Percentiles rank a stretch among this genome's conserved stretches.
phyloP scores from a whole-genome alignment of 2,329 filamentous ascomycete species.

The Torrubiella hemipterigena region DNA sequence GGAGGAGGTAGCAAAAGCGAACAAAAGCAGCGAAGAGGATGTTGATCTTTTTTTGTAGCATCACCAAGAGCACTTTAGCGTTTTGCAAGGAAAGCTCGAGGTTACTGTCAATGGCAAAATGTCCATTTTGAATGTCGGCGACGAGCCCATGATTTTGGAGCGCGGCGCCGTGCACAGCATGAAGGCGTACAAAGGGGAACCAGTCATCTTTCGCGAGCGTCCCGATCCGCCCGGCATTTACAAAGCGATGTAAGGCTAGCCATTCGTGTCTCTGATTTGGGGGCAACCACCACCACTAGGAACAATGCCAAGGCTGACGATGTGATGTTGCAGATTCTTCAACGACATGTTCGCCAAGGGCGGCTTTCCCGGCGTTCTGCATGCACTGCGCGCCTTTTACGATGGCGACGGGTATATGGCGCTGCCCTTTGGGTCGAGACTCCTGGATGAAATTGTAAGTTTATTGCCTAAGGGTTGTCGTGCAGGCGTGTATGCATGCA shows the following conservation, averaged over 20 bases:
- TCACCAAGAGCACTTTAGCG: slow-evolving; percentile 4
- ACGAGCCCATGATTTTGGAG: slow-evolving; percentile 1
- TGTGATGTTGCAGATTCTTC: slow-evolving; percentile 6
- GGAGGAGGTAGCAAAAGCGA: neutral
- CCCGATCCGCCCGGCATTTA: slow-evolving; percentile 5
- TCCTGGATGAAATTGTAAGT: slow-evolving; percentile 5
- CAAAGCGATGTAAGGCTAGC: slow-evolving; percentile 6
- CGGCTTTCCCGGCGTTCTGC: slow-evolving; percentile 3
- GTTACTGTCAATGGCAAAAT: slow-evolving; percentile 4
- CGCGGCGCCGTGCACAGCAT: slow-evolving; percentile 6
- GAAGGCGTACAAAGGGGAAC: slow-evolving; percentile 5
- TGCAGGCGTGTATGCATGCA: no score
- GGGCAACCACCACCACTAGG: no score
- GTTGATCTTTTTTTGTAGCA: slow-evolving; percentile 1
- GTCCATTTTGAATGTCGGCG: slow-evolving; percentile 4
- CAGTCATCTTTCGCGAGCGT: slow-evolving; percentile 3
- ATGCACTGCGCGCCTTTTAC: slow-evolving; percentile 4
- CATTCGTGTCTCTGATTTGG: no score
- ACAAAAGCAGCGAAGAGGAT: neutral
- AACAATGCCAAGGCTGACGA: neutral
- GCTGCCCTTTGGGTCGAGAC: slow-evolving; percentile 3
- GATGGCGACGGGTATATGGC: slow-evolving; percentile 7
- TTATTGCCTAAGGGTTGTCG: no score
- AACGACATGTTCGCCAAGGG: slow-evolving; percentile 6
- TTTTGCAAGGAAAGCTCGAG: slow-evolving; percentile 3